Evolutionary conservation across 179 eudicot genomes (phyloP), one percentile per base, ranked within the genome.

Genomic region (Spinacia oleracea): DNA sequence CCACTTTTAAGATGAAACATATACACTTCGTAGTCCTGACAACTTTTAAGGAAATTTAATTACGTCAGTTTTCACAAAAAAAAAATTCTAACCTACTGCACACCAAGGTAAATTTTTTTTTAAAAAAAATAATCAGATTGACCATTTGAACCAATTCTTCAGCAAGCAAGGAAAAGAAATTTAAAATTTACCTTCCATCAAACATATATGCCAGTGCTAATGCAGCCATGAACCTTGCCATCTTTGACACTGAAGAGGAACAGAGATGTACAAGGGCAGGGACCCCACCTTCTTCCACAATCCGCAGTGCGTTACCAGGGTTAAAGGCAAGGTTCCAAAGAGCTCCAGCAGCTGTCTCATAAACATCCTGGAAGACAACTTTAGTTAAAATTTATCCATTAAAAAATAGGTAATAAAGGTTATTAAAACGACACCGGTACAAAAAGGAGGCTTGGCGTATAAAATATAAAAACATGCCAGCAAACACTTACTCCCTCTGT

Each of bases 271-370:
- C 93, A 75, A 96, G 93, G 72, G 93, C 90, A 40, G 96, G 91
- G 84, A 96, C 98, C 29, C 99, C 98, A 25, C 93, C 96, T 84
- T 92, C 98, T 81, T 96, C 99, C 55, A 94, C 99, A 77, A 96
- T 96, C 20, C 94, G 93, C 62, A 92, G 85, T 66, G 99, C 98
- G 84, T 96, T 96, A 51, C 97, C 97, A 46, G 97, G 91, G 70
- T 92, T 92, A 59, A 92, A 96, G 55, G 99, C 94, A 70, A 96
- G 98, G 85, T 96, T 96, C 99, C 97, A 96, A 79, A 96, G 96
- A 74, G 99, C 99, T 82, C 99, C 99, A 81, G 97, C 98, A 75
- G 99, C 99, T 74, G 99, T 94, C 84, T 96, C 99, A 50, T 96
- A 98, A 72, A 96, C 98, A 83, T 96, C 98, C 99, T 96, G 86